Percentiles rank a stretch among this genome's conserved stretches.
These are phyloP conservation scores for Oryza meyeriana DNA, from an alignment of 176 grass and related monocot species.

Conservation along the genomic window DNA sequence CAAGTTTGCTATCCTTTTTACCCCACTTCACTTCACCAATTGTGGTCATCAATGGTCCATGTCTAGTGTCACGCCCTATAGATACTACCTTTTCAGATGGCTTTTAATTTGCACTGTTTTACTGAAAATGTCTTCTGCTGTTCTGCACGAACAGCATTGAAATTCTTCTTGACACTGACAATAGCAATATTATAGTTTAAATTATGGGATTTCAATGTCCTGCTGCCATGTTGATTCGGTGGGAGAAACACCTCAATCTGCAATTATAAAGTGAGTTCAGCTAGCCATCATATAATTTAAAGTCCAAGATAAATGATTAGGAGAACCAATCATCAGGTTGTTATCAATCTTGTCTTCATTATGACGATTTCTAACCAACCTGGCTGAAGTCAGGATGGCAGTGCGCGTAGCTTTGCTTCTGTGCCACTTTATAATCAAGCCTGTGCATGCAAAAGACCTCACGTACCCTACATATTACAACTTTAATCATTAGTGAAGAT, in stretches of 20 bases:
- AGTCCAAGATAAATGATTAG: neutral
- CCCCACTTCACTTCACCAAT: neutral
- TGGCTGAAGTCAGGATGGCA: neutral
- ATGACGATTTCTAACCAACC: constrained; percentile 6
- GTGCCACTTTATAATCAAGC: constrained; percentile 1
- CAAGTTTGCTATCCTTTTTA: neutral
- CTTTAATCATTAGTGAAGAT: neutral
- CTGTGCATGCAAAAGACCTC: neutral
- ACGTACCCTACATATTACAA: neutral
- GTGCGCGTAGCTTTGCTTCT: neutral
- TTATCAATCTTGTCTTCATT: neutral
- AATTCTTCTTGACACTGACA: neutral
- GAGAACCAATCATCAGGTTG: neutral
- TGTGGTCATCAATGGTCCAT: neutral
- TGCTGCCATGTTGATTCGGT: neutral
- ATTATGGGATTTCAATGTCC: neutral
- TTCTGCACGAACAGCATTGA: neutral
- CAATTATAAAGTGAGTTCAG: neutral
- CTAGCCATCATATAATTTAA: too few relatives aligned
- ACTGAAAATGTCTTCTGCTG: neutral
- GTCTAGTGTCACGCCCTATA: neutral
- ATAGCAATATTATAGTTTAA: constrained; percentile 2
- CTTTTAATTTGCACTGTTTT: neutral
- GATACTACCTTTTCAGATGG: neutral
- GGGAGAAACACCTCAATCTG: constrained; percentile 13